Percentiles rank a stretch among this genome's conserved stretches.
Evolutionary conservation across 2,329 filamentous ascomycete species (phyloP).

Genomic region (Aspergillus hiratsukae): DNA sequence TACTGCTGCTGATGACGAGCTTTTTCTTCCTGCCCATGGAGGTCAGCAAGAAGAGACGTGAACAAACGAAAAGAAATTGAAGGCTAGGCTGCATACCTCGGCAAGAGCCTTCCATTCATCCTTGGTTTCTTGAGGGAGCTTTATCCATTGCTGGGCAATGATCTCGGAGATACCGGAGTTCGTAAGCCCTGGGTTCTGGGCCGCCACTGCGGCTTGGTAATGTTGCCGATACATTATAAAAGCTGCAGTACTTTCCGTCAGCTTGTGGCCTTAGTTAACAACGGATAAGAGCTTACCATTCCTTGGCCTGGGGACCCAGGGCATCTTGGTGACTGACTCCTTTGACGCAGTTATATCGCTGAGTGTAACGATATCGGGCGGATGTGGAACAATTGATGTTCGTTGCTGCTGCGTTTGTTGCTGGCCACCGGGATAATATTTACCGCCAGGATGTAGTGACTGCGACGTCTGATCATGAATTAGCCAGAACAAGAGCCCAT

Average conservation of each 20-base stretch:
- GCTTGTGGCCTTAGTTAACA: slow-evolving; percentile 2
- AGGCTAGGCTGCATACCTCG: slow-evolving; percentile 53
- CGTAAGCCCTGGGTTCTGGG: slow-evolving; percentile 78
- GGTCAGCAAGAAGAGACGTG: slow-evolving; percentile 1
- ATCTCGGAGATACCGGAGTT: slow-evolving; percentile 98
- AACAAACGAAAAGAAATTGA: not conserved
- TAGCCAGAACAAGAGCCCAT: slow-evolving; percentile 31
- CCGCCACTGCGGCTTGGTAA: slow-evolving; percentile 76
- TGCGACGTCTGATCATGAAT: slow-evolving; percentile 35
- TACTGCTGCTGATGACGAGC: slow-evolving; percentile 82
- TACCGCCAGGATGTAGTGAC: slow-evolving; percentile 45
- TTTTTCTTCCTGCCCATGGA: slow-evolving; percentile 69
- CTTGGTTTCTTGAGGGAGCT: slow-evolving; percentile 69
- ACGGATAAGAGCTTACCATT: slow-evolving; percentile 55
- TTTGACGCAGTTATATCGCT: slow-evolving; percentile 25
- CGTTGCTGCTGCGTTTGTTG: slow-evolving; percentile 11
- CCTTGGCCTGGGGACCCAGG: slow-evolving; percentile 62
- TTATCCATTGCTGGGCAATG: slow-evolving; percentile 87
- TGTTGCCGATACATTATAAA: slow-evolving; percentile 98
- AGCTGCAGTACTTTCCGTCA: slow-evolving; percentile 67
- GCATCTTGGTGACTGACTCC: slow-evolving; percentile 56
- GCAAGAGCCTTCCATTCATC: slow-evolving; percentile 83
- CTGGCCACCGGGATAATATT: slow-evolving; percentile 38
- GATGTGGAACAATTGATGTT: not conserved
- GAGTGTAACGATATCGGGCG: slow-evolving; percentile 3